Evolutionary conservation across 2,329 filamentous ascomycete species (phyloP).

Genomic region (Cephalotrichum gorgonifer): DNA sequence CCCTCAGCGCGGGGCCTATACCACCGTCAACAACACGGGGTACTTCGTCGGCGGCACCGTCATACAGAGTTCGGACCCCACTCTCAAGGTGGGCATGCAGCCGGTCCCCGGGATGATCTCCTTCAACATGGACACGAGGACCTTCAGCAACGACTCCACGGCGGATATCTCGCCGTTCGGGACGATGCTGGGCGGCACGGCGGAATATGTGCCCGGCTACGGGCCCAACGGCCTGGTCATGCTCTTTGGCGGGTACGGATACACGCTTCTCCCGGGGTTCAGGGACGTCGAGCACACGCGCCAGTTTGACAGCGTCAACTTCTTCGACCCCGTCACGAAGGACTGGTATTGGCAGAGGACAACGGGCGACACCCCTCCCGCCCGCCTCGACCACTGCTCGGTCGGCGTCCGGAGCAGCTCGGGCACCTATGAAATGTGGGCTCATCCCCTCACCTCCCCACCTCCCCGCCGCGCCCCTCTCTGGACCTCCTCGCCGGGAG

Average conservation of each 20-base stretch:
- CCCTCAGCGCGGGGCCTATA: neutral
- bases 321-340: constrained; percentile 8
- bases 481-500: neutral
- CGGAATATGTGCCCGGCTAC: constrained; percentile 6
- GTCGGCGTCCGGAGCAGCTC: constrained; percentile 6
- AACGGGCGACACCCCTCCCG: constrained; percentile 5
- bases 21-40: neutral
- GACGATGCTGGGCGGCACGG: constrained; percentile 4
- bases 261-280: neutral
- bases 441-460: neutral
- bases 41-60: neutral
- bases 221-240: constrained; percentile 7
- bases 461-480: neutral
- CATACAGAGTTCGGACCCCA: neutral
- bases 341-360: constrained; percentile 8
- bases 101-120: neutral
- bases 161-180: constrained; percentile 5
- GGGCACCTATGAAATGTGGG: constrained; percentile 10
- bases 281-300: neutral
- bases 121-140: neutral
- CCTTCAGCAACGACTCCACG: constrained; percentile 4
- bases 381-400: constrained; percentile 4
- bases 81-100: neutral
- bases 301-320: constrained; percentile 9
- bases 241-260: constrained; percentile 6